phyloP scores from a whole-genome alignment of 345 rosid genomes.

The Euphorbia lathyris region DNA sequence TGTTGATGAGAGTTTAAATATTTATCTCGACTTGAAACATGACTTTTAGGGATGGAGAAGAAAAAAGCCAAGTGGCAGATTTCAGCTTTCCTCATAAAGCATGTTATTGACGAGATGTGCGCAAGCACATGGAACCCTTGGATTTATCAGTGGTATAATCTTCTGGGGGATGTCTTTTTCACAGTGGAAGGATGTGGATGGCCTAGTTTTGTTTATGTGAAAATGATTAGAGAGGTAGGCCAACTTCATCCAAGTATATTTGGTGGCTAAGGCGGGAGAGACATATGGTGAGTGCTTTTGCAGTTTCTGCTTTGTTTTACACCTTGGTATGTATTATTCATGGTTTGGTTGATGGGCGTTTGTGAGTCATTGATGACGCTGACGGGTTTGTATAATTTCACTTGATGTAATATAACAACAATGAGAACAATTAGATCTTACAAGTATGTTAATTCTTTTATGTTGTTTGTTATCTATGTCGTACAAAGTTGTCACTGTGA shows the following conservation, averaged over 20 bases:
- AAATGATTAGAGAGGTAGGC: conserved; percentile 24
- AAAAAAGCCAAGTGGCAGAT: conserved; percentile 67
- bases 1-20: not conserved
- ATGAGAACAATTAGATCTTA: conserved; percentile 15
- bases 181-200: conserved; percentile 13
- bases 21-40: not conserved
- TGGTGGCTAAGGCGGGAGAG: conserved; percentile 19
- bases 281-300: conserved; percentile 21
- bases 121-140: conserved; percentile 12
- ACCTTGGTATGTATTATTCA: conserved; percentile 38
- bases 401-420: conserved; percentile 31
- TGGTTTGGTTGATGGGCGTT: conserved; percentile 34
- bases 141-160: conserved; percentile 13
- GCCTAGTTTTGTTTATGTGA: conserved; percentile 19
- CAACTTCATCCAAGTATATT: conserved; percentile 15
- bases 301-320: conserved; percentile 13
- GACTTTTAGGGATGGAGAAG: conserved; percentile 85
- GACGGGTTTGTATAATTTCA: conserved; percentile 21
- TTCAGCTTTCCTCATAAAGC: conserved; percentile 68
- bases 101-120: conserved; percentile 16
- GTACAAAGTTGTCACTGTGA: not conserved
- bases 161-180: conserved; percentile 16
- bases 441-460: not conserved
- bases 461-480: not conserved
- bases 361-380: conserved; percentile 17